Evolutionary conservation across 1,284 basidiomycete genomes (phyloP).

Genomic region (Sporisorium sorghi): DNA sequence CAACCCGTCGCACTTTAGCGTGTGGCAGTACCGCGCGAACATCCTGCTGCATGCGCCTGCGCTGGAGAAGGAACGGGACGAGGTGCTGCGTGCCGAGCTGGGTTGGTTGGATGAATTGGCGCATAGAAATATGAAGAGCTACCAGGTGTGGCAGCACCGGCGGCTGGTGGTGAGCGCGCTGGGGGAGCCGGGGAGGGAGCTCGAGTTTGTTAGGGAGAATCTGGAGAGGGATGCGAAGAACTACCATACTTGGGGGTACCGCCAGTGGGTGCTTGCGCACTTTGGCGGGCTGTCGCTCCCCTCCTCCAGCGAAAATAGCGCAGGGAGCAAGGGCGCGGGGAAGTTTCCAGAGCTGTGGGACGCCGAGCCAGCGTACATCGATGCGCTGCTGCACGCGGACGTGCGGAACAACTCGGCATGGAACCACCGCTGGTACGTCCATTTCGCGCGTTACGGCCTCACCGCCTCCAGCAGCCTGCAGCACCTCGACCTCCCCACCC

Average conservation of each 20-base stretch:
- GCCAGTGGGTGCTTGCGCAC: constrained; percentile 63
- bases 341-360: constrained; percentile 75
- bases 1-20: constrained; percentile 61
- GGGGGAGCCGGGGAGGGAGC: constrained; percentile 51
- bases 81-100: constrained; percentile 45
- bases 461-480: constrained; percentile 4
- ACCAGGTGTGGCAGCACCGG: constrained; percentile 68
- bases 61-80: constrained; percentile 9
- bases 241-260: constrained; percentile 68
- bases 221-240: constrained; percentile 62
- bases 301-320: neutral
- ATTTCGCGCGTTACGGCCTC: constrained; percentile 72
- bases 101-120: constrained; percentile 58
- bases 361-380: constrained; percentile 81
- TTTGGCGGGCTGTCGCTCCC: constrained; percentile 54
- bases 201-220: constrained; percentile 51
- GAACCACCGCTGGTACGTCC: constrained; percentile 95
- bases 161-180: constrained; percentile 51
- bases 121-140: constrained; percentile 64
- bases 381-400: constrained; percentile 80
- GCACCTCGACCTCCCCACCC: constrained; percentile 29
- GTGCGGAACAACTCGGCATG: constrained; percentile 96
- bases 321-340: constrained; percentile 17
- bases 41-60: constrained; percentile 45
- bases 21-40: constrained; percentile 64